Base-by-base conservation (phyloP, 2,329 filamentous ascomycete species). In the Diplodia seriata region DNA sequence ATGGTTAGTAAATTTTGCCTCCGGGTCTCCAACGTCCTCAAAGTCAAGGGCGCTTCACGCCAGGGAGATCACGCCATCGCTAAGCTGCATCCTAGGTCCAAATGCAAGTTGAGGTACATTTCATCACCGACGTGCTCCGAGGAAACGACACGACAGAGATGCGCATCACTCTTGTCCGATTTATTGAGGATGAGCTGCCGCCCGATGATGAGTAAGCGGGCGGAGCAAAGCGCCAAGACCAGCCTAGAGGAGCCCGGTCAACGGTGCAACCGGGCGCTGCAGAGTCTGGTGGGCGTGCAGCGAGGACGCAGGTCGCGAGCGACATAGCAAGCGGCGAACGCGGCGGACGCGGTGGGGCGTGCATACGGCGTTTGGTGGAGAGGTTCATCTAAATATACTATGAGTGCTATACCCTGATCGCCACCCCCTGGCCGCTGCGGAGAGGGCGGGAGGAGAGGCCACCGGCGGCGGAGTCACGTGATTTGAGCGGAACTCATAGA, bases 91-190 rank as follows among this genome's bases (percentile, higher is more conserved):
- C 38, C 11, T 40, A 89, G 88, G 88, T 91, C 26, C 94, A 98
- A 86, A 97, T 98, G 93, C 95, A 98, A 80, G 93, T 98, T 4
- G 94, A 99, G 78, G 93, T 93, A 56, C 94, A 97, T 77, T 99
- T 98, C 78, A 91, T 97, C 75, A 97, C 92, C 78, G 95, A 99
- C 78, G 87, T 97, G 38, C 84, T 99, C 69, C 89, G 93, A 68
- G 95, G 95, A 3, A 94, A 97, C 75, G 95, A 99, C 77, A 94
- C 92, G 20, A 99, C 95, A 0, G 95, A 99, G 84, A 97, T 99
- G 92, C 87, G 94, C 75, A 90, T 99, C 75, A 92, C 92, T 33
- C 82, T 99, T 74, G 87, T 98, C 74, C 87, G 94, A 74, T 97
- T 97, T 77, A 97, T 99, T 73, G 95, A 99, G 76, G 95, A 99